Evolutionary conservation across 2,329 filamentous ascomycete species (phyloP).

Genomic region (Neofusicoccum laricinum): DNA sequence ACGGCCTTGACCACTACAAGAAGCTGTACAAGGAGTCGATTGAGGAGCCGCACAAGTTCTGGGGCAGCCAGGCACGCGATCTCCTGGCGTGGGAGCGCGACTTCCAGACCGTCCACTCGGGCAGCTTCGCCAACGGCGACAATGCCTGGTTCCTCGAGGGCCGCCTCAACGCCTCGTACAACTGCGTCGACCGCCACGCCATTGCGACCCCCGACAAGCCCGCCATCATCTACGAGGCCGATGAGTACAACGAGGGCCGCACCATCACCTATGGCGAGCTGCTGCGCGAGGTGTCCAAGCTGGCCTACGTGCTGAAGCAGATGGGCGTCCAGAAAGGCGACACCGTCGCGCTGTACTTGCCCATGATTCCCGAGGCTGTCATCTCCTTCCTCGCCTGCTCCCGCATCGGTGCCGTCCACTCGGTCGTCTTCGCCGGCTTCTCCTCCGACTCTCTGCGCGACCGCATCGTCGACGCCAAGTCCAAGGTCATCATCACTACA

Average conservation of each 20-base stretch:
- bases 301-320: constrained; percentile 84
- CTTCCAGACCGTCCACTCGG: constrained; percentile 83
- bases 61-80: constrained; percentile 80
- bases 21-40: constrained; percentile 79
- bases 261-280: constrained; percentile 92
- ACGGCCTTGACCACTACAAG: constrained; percentile 61
- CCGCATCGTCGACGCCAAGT: constrained; percentile 85
- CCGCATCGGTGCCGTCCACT: constrained; percentile 94
- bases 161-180: constrained; percentile 91
- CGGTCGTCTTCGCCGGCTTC: constrained; percentile 96
- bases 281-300: constrained; percentile 82
- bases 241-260: constrained; percentile 82
- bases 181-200: constrained; percentile 96
- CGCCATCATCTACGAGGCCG: constrained; percentile 98
- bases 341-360: constrained; percentile 93
- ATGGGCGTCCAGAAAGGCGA: constrained; percentile 97
- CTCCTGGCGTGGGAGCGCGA: constrained; percentile 87
- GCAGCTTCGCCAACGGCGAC: constrained; percentile 75
- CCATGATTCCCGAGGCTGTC: constrained; percentile 97
- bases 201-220: constrained; percentile 88
- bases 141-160: constrained; percentile 94
- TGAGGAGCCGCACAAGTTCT: constrained; percentile 83
- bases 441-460: constrained; percentile 94
- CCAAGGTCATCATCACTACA: constrained; percentile 91
- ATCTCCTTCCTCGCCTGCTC: constrained; percentile 87